Percentiles rank a stretch among this genome's conserved stretches.
Evolutionary conservation across 2,329 filamentous ascomycete species (phyloP).

Genomic region (Leptoxyphium fumago): DNA sequence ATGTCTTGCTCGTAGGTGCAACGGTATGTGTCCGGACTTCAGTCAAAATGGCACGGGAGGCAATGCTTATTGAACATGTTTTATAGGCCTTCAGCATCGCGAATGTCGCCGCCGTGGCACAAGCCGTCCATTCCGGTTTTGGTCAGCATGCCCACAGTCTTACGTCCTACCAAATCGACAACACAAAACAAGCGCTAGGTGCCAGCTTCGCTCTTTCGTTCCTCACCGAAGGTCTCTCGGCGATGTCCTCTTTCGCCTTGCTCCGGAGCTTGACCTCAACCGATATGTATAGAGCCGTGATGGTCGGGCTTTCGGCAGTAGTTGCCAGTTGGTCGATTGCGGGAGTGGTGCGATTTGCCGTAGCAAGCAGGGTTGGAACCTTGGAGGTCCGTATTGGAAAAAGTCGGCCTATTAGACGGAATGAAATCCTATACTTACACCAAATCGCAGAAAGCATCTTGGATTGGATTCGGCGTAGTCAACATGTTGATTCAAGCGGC

Average conservation of each 20-base stretch:
- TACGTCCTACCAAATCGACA: background rate
- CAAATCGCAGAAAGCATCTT: background rate
- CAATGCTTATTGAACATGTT: background rate
- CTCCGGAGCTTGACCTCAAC: background rate
- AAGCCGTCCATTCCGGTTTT: background rate
- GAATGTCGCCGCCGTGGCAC: background rate
- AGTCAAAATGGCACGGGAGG: background rate
- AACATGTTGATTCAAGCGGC: background rate
- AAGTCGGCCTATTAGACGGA: background rate
- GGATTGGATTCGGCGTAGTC: background rate
- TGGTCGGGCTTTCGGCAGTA: background rate
- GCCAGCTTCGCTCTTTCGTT: background rate
- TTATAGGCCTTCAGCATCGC: background rate
- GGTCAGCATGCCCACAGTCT: background rate
- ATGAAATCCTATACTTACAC: no score
- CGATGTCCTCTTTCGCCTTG: background rate
- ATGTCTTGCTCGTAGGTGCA: background rate
- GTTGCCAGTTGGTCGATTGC: background rate
- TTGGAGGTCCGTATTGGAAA: background rate
- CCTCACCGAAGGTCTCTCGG: background rate
- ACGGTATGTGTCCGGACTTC: background rate
- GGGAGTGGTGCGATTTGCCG: background rate
- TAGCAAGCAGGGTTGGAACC: background rate
- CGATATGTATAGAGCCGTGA: background rate
- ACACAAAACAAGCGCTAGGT: background rate